Percentiles rank a stretch among this genome's conserved stretches.
Conservation (phyloP, 2,329 filamentous ascomycete genomes). For the Beauveria pseudobassiana region DNA sequence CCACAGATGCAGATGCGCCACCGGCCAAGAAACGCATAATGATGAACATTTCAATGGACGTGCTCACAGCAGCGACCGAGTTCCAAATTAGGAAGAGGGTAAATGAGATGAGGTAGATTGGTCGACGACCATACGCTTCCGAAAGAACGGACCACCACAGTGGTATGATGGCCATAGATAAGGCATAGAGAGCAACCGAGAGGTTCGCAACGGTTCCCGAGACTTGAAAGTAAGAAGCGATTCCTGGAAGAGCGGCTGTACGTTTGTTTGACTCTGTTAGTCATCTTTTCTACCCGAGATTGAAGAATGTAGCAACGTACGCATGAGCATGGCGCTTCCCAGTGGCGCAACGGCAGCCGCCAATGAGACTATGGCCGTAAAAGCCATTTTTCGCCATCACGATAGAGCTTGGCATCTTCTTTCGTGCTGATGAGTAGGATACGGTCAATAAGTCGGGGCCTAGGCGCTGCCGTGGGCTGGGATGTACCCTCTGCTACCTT, state of each 20-base stretch:
- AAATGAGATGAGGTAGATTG: slow-evolving; percentile 74
- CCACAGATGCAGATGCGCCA: slow-evolving; percentile 71
- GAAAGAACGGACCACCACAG: slow-evolving; percentile 84
- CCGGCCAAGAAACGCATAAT: slow-evolving; percentile 68
- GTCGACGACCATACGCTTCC: slow-evolving; percentile 63
- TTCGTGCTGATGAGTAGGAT: not conserved
- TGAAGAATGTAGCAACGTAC: not conserved
- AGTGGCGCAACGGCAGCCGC: not conserved
- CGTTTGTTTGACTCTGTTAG: slow-evolving; percentile 8
- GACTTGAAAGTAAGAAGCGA: slow-evolving; percentile 54
- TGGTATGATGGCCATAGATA: slow-evolving; percentile 75
- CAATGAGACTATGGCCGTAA: not conserved
- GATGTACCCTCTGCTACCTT: not conserved
- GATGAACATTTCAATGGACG: slow-evolving; percentile 67
- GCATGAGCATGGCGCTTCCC: not conserved
- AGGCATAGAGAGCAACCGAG: slow-evolving; percentile 73
- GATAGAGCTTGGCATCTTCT: not conserved
- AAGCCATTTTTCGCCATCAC: not conserved
- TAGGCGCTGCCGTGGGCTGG: not conserved
- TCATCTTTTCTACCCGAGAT: not conserved
- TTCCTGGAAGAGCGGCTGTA: slow-evolving; percentile 58
- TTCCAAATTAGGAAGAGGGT: slow-evolving; percentile 64
- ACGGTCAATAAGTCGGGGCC: not conserved
- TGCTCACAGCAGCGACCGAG: slow-evolving; percentile 59
- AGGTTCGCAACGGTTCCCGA: slow-evolving; percentile 63